Evolutionary conservation across 805 yeast species (phyloP), one percentile per base, ranked within the genome.

Genomic region (Lipomyces starkeyi): DNA sequence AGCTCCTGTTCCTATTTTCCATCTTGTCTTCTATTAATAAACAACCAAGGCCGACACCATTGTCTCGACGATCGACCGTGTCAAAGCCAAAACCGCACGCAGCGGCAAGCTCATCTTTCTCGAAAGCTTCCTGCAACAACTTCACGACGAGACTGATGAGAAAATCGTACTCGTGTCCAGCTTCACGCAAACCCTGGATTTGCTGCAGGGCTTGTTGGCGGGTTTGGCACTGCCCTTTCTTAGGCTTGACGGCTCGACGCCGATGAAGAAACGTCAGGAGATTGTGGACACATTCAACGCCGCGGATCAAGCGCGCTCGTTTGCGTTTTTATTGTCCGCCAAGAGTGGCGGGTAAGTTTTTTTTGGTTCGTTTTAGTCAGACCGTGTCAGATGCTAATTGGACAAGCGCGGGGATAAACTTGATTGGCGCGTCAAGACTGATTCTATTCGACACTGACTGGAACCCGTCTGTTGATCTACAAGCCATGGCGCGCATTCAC

Each of bases 401-500:
- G 29, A 43, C 32, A 2, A 68, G 73, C 0, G 88, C 90, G 68
- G 99, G 99, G 0, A 81, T 95, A 55, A 95, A 95, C 75, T 80
- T 95, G 43, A 85, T 91, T 43, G 99, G 98, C 0, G 99, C 97
- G 0, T 91, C 97, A 0, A 80, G 98, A 34, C 79, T 95, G 54
- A 83, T 95, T 4, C 79, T 95, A 27, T 90, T 91, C 75, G 99
- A 95, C 76, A 91, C 95, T 71, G 98, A 95, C 75, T 95, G 99
- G 99, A 95, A 95, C 71, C 99, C 99, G 0, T 87, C 97, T 0
- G 84, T 89, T 13, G 99, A 95, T 75, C 77, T 90, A 43, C 99
- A 95, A 77, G 97, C 98, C 0, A 91, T 94, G 96, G 97, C 98
- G 0, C 81, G 99, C 70, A 88, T 95, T 6, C 97, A 94, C 76